These are phyloP conservation scores for Cantharellus anzutake DNA, from an alignment of 768 basidiomycete species.

Conservation along the genomic window DNA sequence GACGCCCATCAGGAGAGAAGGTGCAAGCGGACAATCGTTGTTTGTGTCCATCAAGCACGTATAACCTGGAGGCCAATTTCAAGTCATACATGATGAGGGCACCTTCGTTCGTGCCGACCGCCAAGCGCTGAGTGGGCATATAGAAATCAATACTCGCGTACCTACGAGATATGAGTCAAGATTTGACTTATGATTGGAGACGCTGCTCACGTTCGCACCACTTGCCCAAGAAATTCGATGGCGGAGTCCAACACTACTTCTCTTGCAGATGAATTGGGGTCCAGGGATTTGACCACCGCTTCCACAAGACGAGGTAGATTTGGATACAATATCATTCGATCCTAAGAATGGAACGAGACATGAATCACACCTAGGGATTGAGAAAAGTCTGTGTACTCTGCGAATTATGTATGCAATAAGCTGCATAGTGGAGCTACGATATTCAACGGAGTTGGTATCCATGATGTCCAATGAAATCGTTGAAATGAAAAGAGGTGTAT, in stretches of 20 bases:
- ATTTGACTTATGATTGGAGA: background rate
- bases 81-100: constrained; percentile 92
- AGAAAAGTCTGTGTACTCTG: constrained; percentile 31
- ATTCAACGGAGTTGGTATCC: constrained; percentile 46
- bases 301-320: constrained; percentile 76
- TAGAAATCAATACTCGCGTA: constrained; percentile 94
- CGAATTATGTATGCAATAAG: constrained; percentile 84
- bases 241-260: constrained; percentile 82
- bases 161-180: constrained; percentile 20
- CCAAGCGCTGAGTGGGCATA: constrained; percentile 65
- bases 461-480: constrained; percentile 82
- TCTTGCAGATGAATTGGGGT: constrained; percentile 64
- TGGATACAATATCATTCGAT: constrained; percentile 67
- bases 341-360: constrained; percentile 23
- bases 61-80: constrained; percentile 85
- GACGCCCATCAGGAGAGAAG: constrained; percentile 84
- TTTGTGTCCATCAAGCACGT: constrained; percentile 85
- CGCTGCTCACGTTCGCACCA: constrained; percentile 67
- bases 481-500: constrained; percentile 86
- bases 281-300: constrained; percentile 89
- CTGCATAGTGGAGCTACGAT: constrained; percentile 79
- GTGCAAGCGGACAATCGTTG: constrained; percentile 64
- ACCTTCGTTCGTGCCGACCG: constrained; percentile 87
- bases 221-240: constrained; percentile 83
- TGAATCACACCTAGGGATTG: background rate